Percentiles rank a stretch among this genome's conserved stretches.
These are phyloP conservation scores for Crithidia acanthocephali DNA, from an alignment of 208 protist genomes.

Conservation along the genomic window DNA sequence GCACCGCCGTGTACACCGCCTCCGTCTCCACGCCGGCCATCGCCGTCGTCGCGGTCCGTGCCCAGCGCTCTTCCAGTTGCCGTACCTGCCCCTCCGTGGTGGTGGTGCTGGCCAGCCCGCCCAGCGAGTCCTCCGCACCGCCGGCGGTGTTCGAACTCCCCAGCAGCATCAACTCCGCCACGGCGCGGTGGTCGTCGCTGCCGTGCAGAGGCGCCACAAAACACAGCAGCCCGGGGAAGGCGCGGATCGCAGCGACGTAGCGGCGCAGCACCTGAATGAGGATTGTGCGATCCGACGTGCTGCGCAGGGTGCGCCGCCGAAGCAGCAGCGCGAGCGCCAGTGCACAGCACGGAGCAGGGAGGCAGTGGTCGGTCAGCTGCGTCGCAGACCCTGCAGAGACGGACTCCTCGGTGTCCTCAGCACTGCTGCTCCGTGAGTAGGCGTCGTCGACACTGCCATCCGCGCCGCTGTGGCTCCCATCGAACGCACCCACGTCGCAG, in stretches of 20 bases:
- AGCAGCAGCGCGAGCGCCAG: conserved; percentile 21
- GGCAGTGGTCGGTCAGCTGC: neutral
- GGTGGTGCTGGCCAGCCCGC: neutral
- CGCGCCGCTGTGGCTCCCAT: neutral
- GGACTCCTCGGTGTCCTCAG: neutral
- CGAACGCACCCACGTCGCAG: neutral
- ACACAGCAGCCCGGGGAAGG: conserved; percentile 1
- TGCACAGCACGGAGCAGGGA: conserved; percentile 16
- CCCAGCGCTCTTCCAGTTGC: neutral
- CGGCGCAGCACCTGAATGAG: conserved; percentile 21
- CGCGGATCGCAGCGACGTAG: conserved; percentile 16
- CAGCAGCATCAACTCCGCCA: conserved; percentile 1
- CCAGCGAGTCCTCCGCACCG: neutral
- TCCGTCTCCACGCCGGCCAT: conserved; percentile 7
- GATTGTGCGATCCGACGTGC: conserved; percentile 12
- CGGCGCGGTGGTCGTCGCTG: conserved; percentile 5
- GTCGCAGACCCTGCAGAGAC: neutral
- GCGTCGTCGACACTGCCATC: neutral
- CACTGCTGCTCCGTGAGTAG: neutral
- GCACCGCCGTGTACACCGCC: conserved; percentile 22
- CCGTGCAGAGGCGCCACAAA: conserved; percentile 4
- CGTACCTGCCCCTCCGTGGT: neutral
- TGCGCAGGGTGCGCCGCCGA: conserved; percentile 22
- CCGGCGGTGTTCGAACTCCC: neutral
- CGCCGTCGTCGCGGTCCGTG: neutral